Conservation (phyloP, 176 grass and related monocot species). For the Aegilops speltoides region DNA sequence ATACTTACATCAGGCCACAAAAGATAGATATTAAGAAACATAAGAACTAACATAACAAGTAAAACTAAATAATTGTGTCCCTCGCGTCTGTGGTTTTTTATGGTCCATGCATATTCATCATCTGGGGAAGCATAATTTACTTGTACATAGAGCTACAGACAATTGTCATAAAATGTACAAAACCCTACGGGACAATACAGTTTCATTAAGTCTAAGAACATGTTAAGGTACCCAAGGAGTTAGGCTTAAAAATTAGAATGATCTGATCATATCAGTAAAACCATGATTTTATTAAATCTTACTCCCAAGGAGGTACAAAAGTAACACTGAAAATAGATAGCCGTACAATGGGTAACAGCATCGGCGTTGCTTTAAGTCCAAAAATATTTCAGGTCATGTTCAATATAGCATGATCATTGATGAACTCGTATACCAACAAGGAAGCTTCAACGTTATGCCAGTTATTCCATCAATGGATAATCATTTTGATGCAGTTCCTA, state of each 20-base stretch:
- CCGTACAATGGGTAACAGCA: not conserved
- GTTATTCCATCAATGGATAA: not conserved
- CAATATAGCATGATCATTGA: not conserved
- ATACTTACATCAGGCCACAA: slow-evolving; percentile 32
- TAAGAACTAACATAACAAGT: not conserved
- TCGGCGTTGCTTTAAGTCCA: no score
- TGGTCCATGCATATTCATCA: not conserved
- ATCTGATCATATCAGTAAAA: not conserved
- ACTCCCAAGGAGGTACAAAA: no score
- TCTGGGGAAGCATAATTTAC: not conserved
- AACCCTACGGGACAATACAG: no score
- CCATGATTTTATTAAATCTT: not conserved
- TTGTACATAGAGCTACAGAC: no score
- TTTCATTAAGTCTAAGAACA: no score
- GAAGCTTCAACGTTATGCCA: not conserved
- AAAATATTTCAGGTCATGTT: not conserved
- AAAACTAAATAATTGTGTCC: not conserved
- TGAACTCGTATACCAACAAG: slow-evolving; percentile 1
- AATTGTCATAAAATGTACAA: no score
- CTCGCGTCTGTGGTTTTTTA: not conserved
- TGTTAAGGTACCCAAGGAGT: not conserved
- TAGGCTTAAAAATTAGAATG: not conserved
- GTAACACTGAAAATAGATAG: not conserved
- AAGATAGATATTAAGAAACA: not conserved
- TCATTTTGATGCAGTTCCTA: not conserved